Conservation (phyloP, 2,329 filamentous ascomycete species). For the Aspergillus fijiensis region DNA sequence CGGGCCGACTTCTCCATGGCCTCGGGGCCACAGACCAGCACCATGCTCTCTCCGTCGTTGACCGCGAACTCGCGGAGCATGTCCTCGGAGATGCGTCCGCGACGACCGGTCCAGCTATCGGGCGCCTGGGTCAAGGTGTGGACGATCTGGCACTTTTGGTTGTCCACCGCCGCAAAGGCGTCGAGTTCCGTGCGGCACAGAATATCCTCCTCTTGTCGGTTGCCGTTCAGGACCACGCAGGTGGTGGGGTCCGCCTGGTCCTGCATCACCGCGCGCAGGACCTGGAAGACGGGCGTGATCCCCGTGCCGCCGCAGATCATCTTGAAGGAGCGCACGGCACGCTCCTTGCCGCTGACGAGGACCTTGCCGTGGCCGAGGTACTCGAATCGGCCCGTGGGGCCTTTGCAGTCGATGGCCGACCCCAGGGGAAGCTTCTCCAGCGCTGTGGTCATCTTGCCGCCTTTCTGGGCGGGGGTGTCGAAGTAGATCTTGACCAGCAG, state of each 20-base stretch:
- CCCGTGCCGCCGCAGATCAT: constrained; percentile 91
- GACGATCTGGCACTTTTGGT: constrained; percentile 59
- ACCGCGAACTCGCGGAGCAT: constrained; percentile 60
- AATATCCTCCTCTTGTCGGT: constrained; percentile 77
- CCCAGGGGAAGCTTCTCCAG: constrained; percentile 72
- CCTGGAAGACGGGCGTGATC: constrained; percentile 87
- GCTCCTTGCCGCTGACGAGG: constrained; percentile 56
- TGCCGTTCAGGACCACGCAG: constrained; percentile 76
- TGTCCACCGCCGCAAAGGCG: constrained; percentile 53
- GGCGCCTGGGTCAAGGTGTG: constrained; percentile 67
- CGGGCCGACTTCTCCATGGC: constrained; percentile 69
- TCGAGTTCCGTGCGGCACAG: constrained; percentile 74
- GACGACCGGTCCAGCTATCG: constrained; percentile 65
- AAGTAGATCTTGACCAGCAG: constrained; percentile 83
- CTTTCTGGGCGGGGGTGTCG: constrained; percentile 55
- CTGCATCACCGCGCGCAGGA: constrained; percentile 70
- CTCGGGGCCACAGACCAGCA: constrained; percentile 77
- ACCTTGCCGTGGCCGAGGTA: constrained; percentile 70
- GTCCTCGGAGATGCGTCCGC: constrained; percentile 64
- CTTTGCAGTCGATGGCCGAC: constrained; percentile 78
- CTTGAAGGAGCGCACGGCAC: constrained; percentile 65
- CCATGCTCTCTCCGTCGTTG: constrained; percentile 56
- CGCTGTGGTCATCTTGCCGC: constrained; percentile 79
- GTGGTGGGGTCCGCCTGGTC: constrained; percentile 63
- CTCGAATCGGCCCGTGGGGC: constrained; percentile 80